A percentile compares a stretch with the other conserved stretches of the same genome.
phyloP scores from a whole-genome alignment of 305 asterid genomes.

The Rubia balearica region DNA sequence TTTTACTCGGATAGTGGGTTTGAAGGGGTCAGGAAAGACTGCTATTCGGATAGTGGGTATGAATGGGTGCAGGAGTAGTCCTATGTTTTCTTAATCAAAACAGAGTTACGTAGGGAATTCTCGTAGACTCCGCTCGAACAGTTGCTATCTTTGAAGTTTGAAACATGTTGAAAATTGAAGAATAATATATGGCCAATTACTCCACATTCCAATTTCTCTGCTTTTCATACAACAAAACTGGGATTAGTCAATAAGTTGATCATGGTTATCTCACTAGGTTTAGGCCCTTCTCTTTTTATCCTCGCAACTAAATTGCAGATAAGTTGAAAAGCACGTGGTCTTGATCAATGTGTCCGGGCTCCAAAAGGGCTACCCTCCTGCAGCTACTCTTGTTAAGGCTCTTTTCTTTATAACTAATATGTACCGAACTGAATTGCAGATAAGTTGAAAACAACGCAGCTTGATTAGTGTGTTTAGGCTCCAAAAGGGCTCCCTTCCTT shows the following conservation, averaged over 20 bases:
- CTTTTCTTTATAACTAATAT: no score
- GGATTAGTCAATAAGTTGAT: neutral
- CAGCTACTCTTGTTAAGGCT: conserved; percentile 14
- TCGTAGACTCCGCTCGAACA: neutral
- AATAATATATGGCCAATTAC: neutral
- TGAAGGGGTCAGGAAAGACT: neutral
- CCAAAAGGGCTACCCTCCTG: neutral
- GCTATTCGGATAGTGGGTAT: no score
- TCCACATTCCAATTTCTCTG: neutral
- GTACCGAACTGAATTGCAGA: neutral
- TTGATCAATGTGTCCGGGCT: no score
- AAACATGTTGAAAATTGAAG: neutral
- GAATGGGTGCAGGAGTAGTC: no score
- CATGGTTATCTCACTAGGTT: neutral
- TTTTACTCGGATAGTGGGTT: neutral
- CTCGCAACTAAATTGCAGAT: neutral
- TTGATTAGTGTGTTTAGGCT: neutral
- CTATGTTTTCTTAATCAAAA: no score
- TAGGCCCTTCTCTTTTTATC: neutral
- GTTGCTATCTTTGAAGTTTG: conserved; percentile 2
- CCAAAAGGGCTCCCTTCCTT: neutral
- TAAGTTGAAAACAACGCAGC: neutral
- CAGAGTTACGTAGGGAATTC: no score
- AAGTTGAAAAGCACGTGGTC: neutral
- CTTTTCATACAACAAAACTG: neutral